Evolutionary conservation across 371 early-diverging fungal genomes (phyloP).

Genomic region (Mortierella polycephala): DNA sequence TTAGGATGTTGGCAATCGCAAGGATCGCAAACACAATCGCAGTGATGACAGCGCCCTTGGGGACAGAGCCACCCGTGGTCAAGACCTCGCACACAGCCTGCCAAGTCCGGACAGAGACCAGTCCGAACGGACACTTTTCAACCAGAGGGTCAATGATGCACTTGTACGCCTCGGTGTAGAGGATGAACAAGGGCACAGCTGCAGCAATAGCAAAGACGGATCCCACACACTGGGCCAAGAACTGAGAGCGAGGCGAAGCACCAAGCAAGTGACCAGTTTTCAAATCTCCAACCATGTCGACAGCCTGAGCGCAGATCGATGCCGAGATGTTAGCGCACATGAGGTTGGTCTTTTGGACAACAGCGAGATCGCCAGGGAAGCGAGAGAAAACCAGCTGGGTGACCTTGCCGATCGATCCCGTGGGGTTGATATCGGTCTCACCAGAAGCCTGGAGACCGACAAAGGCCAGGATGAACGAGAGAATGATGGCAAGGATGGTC

Average conservation of each 20-base stretch:
- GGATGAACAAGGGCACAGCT: slow-evolving; percentile 68
- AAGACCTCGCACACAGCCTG: slow-evolving; percentile 65
- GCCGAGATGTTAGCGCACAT: slow-evolving; percentile 73
- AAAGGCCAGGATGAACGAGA: slow-evolving; percentile 76
- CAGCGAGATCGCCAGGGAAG: slow-evolving; percentile 58
- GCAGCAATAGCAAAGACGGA: slow-evolving; percentile 69
- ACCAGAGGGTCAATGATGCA: slow-evolving; percentile 59
- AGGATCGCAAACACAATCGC: slow-evolving; percentile 62
- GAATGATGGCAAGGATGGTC: slow-evolving; percentile 66
- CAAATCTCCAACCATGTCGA: slow-evolving; percentile 76
- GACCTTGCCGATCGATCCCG: slow-evolving; percentile 72
- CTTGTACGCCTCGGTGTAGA: slow-evolving; percentile 71
- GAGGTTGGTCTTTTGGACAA: slow-evolving; percentile 64
- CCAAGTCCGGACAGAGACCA: slow-evolving; percentile 77
- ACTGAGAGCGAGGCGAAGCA: slow-evolving; percentile 75
- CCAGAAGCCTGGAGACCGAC: slow-evolving; percentile 76
- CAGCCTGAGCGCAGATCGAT: slow-evolving; percentile 70
- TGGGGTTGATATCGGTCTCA: slow-evolving; percentile 78
- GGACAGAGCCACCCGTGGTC: slow-evolving; percentile 59
- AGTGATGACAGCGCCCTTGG: slow-evolving; percentile 59
- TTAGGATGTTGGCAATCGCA: slow-evolving; percentile 59
- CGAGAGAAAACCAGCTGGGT: slow-evolving; percentile 71
- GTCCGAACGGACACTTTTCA: slow-evolving; percentile 62
- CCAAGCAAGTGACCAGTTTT: slow-evolving; percentile 74
- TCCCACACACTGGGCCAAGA: slow-evolving; percentile 74